Evolutionary conservation across 2,329 filamentous ascomycete genomes (phyloP), one percentile per base, ranked within the genome.

Genomic region (Trichoderma lentiforme): DNA sequence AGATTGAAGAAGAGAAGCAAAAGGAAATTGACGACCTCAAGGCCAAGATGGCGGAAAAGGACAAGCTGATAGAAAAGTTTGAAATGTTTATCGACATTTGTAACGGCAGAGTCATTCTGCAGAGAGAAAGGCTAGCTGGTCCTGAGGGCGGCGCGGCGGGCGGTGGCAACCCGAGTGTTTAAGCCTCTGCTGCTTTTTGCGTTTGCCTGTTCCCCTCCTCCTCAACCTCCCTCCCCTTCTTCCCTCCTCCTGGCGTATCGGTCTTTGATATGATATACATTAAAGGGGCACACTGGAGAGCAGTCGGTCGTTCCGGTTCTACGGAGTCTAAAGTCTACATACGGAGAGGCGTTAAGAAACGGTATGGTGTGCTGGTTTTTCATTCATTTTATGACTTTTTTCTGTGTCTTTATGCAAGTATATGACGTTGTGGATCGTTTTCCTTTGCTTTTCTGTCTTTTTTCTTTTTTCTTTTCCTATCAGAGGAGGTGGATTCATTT

Each of bases 21-120:
- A 88, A 89, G 71, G 86, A 89, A 76, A 85, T 91, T 56, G 88
- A 88, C 18, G 84, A 85, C 1, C 80, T 91, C 71, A 88, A 89
- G 76, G 83, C 85, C 70, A 85, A 89, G 76, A 79, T 95, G 18
- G 86, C 85, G 53, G 88, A 91, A 72, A 91, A 91, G 79, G 87
- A 90, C 73, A 85, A 86, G 76, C 85, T 87, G 72, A 91, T 91
- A 70, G 80, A 85, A 73, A 89, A 87, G 77, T 91, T 91, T 75
- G 89, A 91, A 80, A 89, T 90, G 86, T 91, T 91, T 69, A 91
- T 91, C 76, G 89, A 91, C 79, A 90, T 91, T 70, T 91, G 89
- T 78, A 91, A 91, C 76, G 85, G 90, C 78, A 83, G 89, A 64
- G 89, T 91, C 73, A 91, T 91, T 84, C 83, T 90, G 68, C 88